phyloP scores from a whole-genome alignment of 2,329 filamentous ascomycete genomes.

The Scleromitrula shiraiana region DNA sequence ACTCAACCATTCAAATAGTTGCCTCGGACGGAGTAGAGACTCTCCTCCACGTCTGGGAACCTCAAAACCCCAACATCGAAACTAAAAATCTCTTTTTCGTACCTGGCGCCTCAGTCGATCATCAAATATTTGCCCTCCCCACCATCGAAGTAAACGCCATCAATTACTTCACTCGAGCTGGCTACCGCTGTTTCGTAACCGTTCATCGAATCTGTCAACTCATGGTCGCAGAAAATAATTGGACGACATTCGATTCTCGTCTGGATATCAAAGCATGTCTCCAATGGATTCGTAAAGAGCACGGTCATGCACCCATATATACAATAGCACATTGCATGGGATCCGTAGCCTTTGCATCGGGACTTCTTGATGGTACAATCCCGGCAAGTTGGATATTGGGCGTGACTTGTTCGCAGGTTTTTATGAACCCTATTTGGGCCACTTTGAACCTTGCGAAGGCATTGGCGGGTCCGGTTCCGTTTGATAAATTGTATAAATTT shows the following conservation, averaged over 20 bases:
- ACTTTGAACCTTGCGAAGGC: slow-evolving; percentile 49
- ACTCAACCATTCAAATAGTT: slow-evolving; percentile 37
- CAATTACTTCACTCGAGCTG: slow-evolving; percentile 52
- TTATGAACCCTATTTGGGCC: slow-evolving; percentile 54
- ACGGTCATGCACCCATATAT: slow-evolving; percentile 40
- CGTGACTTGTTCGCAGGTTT: slow-evolving; percentile 52
- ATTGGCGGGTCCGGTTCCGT: slow-evolving; percentile 36
- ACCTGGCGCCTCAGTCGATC: slow-evolving; percentile 54
- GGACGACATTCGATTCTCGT: slow-evolving; percentile 52
- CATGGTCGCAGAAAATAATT: slow-evolving; percentile 41
- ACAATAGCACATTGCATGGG: slow-evolving; percentile 57
- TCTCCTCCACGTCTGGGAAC: slow-evolving; percentile 49
- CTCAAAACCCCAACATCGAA: slow-evolving; percentile 31
- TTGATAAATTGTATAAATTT: slow-evolving; percentile 42
- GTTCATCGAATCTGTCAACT: slow-evolving; percentile 51
- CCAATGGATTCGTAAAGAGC: slow-evolving; percentile 39
- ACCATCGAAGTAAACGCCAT: slow-evolving; percentile 56
- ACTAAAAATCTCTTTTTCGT: slow-evolving; percentile 50
- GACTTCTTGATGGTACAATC: slow-evolving; percentile 55
- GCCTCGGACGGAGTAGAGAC: slow-evolving; percentile 46
- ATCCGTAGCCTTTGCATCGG: slow-evolving; percentile 48
- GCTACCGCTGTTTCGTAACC: slow-evolving; percentile 51
- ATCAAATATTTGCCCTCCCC: slow-evolving; percentile 54
- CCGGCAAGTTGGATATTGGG: slow-evolving; percentile 49
- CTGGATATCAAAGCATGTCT: slow-evolving; percentile 51